Percentiles rank a stretch among this genome's conserved stretches.
Conservation (phyloP, 2,329 filamentous ascomycete genomes). For the Byssothecium circinans region DNA sequence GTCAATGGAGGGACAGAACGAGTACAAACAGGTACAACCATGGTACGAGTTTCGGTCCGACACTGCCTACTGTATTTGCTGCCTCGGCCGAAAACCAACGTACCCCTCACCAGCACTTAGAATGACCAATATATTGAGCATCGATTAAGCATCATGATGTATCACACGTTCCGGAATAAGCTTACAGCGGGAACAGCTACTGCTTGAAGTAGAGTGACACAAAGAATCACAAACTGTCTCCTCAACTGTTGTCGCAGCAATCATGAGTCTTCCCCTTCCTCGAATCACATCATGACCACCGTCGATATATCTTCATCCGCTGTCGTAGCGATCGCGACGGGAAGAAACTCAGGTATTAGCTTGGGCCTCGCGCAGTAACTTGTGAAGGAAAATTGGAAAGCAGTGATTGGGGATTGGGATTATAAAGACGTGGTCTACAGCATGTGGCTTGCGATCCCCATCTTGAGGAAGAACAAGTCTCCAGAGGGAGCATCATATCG, state of each 20-base stretch:
- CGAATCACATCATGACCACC: background rate
- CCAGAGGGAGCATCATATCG: slow-evolving; percentile 51
- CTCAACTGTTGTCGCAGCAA: background rate
- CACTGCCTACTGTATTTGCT: no score
- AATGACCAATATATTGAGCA: background rate
- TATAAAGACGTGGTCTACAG: slow-evolving; percentile 57
- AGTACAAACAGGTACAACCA: no score
- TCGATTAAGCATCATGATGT: background rate
- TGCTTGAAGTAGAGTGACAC: background rate
- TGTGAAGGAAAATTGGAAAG: slow-evolving; percentile 28
- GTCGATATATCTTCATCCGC: slow-evolving; percentile 14
- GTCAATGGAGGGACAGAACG: no score
- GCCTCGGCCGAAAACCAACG: no score
- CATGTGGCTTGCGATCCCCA: slow-evolving; percentile 54
- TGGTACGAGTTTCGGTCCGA: no score
- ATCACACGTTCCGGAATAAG: background rate
- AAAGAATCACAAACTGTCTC: background rate
- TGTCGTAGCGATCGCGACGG: slow-evolving; percentile 32
- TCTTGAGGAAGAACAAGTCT: slow-evolving; percentile 54
- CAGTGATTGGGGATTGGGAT: slow-evolving; percentile 44
- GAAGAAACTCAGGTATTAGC: slow-evolving; percentile 33
- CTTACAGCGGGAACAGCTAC: slow-evolving; percentile 1
- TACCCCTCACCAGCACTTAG: background rate
- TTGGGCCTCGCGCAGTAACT: slow-evolving; percentile 21
- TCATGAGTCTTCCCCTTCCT: no score